Base-by-base conservation (phyloP, 1,284 basidiomycete species). In the Rhodotorula mucilaginosa region DNA sequence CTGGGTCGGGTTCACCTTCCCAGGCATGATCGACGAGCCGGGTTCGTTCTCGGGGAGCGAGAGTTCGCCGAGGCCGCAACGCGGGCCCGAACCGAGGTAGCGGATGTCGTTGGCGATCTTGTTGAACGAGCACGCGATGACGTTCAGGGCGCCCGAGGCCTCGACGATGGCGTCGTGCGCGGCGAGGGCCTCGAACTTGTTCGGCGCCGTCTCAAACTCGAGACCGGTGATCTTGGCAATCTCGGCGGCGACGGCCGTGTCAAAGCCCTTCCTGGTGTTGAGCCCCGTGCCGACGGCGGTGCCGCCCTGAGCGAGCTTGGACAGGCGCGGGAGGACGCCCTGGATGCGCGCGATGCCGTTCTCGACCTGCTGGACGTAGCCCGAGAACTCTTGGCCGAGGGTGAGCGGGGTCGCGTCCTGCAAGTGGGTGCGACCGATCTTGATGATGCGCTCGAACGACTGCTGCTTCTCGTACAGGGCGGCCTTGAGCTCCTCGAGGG, bases 81-180 rank as follows among this genome's bases (percentile, higher is more conserved):
- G 90, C 74, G 97, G 97, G 68, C 97, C 97, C 65, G 96, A 98
- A 48, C 90, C 97, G 76, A 99, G 90, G 86, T 92, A 99, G 61
- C 97, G 89, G 80, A 99, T 97, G 81, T 99, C 97, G 82, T 99
- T 99, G 69, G 96, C 97, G 79, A 99, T 98, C 86, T 99, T 99
- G 93, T 98, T 97, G 74, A 98, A 84, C 47, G 93, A 97, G 79
- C 90, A 92, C 23, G 97, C 97, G 68, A 99, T 83, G 58, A 91
- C 90, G 83, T 99, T 99, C 76, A 99, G 86, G 16, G 95, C 95
- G 70, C 97, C 97, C 70, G 96, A 95, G 18, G 94, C 89, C 84
- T 99, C 97, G 26, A 98, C 94, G 70, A 99, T 88, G 5, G 97
- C 97, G 82, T 99, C 97, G 82, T 99, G 97, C 26, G 91, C 86